A percentile compares a stretch with the other conserved stretches of the same genome.
These are phyloP conservation scores for Botrytis fragariae DNA, from an alignment of 2,329 filamentous ascomycete genomes.

Conservation along the genomic window DNA sequence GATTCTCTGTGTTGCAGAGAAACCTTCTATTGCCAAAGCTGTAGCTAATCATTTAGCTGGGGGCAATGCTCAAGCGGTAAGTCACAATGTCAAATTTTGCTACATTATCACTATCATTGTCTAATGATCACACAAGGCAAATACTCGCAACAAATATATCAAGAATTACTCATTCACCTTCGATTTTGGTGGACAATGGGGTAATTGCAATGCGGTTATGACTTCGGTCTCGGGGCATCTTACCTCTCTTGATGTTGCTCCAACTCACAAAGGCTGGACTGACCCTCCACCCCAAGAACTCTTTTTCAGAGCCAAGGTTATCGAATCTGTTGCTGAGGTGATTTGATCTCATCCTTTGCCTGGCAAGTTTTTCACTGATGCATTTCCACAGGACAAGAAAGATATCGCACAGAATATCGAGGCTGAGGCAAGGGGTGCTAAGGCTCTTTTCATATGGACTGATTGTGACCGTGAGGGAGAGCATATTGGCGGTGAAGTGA, in stretches of 20 bases:
- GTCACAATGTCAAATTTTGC: constrained; percentile 34
- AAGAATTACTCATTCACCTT: constrained; percentile 95
- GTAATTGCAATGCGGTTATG: constrained; percentile 82
- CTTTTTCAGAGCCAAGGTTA: constrained; percentile 72
- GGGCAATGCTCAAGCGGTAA: constrained; percentile 66
- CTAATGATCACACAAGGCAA: constrained; percentile 26
- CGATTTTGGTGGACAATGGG: constrained; percentile 79
- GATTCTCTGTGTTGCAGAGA: constrained; percentile 76
- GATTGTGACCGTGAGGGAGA: constrained; percentile 98
- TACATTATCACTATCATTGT: not conserved
- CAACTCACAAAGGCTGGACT: constrained; percentile 69
- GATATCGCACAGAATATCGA: constrained; percentile 82
- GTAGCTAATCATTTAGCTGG: constrained; percentile 88
- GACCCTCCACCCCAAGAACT: constrained; percentile 75
- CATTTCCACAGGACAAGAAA: constrained; percentile 65
- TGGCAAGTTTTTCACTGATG: constrained; percentile 8
- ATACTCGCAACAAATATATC: constrained; percentile 58
- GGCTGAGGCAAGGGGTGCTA: constrained; percentile 68
- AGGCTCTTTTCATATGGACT: constrained; percentile 91
- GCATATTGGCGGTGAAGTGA: constrained; percentile 90
- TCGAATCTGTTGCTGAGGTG: constrained; percentile 66
- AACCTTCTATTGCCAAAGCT: constrained; percentile 93
- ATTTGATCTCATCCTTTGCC: constrained; percentile 25
- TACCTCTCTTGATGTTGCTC: constrained; percentile 72
- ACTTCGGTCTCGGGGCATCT: constrained; percentile 90